Percentiles rank a stretch among this genome's conserved stretches.
phyloP scores from a whole-genome alignment of 1,284 basidiomycete species.

The Ganoderma lingzhi region DNA sequence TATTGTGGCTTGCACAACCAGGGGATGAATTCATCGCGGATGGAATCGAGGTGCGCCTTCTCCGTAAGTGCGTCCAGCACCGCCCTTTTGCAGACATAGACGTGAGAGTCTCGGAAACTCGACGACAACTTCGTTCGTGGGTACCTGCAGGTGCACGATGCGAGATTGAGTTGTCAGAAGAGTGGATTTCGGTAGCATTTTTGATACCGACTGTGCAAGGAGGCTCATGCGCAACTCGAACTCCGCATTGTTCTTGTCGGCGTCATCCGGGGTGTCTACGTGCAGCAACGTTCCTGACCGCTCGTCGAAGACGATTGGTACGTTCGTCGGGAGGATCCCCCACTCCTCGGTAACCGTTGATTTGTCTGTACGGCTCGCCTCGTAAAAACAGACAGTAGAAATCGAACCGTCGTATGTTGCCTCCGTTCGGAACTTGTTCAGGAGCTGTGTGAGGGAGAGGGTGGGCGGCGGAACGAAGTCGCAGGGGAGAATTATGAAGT shows the following conservation, averaged over 20 bases:
- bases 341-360: conserved; percentile 68
- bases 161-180: neutral
- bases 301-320: conserved; percentile 73
- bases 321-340: conserved; percentile 53
- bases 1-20: conserved; percentile 91
- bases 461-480: conserved; percentile 86
- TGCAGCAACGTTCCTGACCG: conserved; percentile 73
- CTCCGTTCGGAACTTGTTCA: conserved; percentile 86
- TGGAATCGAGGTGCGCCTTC: conserved; percentile 76
- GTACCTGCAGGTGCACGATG: conserved; percentile 57
- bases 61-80: conserved; percentile 79
- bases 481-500: conserved; percentile 92
- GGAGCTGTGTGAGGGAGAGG: conserved; percentile 72
- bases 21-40: conserved; percentile 88
- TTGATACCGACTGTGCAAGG: conserved; percentile 60
- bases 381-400: conserved; percentile 83
- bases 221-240: conserved; percentile 78
- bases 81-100: conserved; percentile 85
- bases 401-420: conserved; percentile 70
- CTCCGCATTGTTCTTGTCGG: conserved; percentile 75
- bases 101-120: conserved; percentile 84
- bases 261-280: conserved; percentile 70
- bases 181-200: neutral
- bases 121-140: conserved; percentile 78
- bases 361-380: conserved; percentile 62